These are phyloP conservation scores for Heimioporus sp. DNA, from an alignment of 768 basidiomycete genomes.

Conservation along the genomic window DNA sequence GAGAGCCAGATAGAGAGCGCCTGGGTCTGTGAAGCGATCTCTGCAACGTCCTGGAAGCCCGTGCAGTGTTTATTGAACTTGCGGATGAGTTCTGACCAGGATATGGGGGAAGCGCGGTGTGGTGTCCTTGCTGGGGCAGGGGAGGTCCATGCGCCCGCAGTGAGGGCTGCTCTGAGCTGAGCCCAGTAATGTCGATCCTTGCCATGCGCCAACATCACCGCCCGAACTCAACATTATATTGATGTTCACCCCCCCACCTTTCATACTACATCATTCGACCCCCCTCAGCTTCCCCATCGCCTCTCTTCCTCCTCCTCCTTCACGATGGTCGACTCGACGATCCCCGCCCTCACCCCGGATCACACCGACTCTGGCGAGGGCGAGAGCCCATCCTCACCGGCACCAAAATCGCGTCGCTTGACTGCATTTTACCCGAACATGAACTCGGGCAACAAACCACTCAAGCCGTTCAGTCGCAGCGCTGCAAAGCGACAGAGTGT, in stretches of 20 bases:
- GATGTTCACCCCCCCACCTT: not conserved
- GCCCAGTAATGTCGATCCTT: slow-evolving; percentile 81
- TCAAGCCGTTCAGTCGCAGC: slow-evolving; percentile 85
- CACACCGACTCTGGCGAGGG: slow-evolving; percentile 53
- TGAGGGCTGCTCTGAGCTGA: slow-evolving; percentile 68
- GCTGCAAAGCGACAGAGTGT: slow-evolving; percentile 94
- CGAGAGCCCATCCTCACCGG: slow-evolving; percentile 30
- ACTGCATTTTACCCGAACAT: slow-evolving; percentile 79
- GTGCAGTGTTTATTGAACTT: slow-evolving; percentile 86
- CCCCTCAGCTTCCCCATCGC: slow-evolving; percentile 5
- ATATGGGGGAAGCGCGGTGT: slow-evolving; percentile 31
- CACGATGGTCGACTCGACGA: slow-evolving; percentile 39
- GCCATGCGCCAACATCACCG: slow-evolving; percentile 36
- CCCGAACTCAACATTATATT: slow-evolving; percentile 1
- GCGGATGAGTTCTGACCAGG: slow-evolving; percentile 78
- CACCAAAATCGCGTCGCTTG: slow-evolving; percentile 57
- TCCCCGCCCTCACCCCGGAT: slow-evolving; percentile 59
- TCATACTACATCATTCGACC: slow-evolving; percentile 1
- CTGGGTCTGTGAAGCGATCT: slow-evolving; percentile 68
- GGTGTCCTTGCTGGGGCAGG: slow-evolving; percentile 57
- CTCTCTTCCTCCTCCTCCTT: slow-evolving; percentile 12
- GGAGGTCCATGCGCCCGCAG: slow-evolving; percentile 72
- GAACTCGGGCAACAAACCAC: slow-evolving; percentile 65
- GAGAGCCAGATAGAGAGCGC: slow-evolving; percentile 56
- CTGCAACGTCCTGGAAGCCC: slow-evolving; percentile 57